Evolutionary conservation across 1,284 basidiomycete species (phyloP).

Genomic region (Ceratorhiza oryzae-sativae): DNA sequence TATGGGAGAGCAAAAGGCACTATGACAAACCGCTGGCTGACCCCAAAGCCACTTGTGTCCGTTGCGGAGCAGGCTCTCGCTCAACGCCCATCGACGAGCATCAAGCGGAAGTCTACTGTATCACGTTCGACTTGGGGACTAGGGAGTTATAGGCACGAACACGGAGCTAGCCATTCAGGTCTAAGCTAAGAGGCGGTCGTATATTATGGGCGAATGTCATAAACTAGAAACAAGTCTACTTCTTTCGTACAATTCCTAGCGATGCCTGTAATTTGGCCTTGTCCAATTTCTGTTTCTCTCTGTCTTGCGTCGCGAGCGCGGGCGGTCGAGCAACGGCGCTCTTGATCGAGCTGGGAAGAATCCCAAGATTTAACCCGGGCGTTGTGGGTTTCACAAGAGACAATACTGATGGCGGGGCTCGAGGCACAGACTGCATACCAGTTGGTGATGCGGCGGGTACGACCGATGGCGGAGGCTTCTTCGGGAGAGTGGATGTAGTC

Average conservation of each 20-base stretch:
- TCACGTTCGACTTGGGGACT: too few relatives aligned
- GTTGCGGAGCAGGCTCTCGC: too few relatives aligned
- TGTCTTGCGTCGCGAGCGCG: constrained; percentile 24
- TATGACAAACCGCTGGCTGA: too few relatives aligned
- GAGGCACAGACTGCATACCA: constrained; percentile 26
- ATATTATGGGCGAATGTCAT: neutral
- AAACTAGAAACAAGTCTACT: neutral
- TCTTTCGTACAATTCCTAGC: constrained; percentile 32
- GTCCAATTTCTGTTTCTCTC: constrained; percentile 13
- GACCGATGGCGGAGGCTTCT: constrained; percentile 35
- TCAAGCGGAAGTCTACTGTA: too few relatives aligned
- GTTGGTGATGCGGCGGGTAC: constrained; percentile 22
- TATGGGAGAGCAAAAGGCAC: too few relatives aligned
- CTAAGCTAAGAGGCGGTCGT: neutral
- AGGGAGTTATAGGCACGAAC: too few relatives aligned
- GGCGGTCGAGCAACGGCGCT: constrained; percentile 19
- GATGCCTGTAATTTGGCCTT: constrained; percentile 31
- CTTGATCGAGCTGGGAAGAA: constrained; percentile 18
- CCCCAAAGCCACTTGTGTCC: too few relatives aligned
- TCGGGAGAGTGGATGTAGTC: constrained; percentile 13
- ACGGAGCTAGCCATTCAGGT: too few relatives aligned
- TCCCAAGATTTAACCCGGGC: constrained; percentile 17
- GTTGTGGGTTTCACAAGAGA: neutral
- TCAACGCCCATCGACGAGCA: too few relatives aligned
- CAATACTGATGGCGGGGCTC: neutral